A percentile compares a stretch with the other conserved stretches of the same genome.
phyloP scores from a whole-genome alignment of 805 yeast species.

The Ogataea paraovalis region DNA sequence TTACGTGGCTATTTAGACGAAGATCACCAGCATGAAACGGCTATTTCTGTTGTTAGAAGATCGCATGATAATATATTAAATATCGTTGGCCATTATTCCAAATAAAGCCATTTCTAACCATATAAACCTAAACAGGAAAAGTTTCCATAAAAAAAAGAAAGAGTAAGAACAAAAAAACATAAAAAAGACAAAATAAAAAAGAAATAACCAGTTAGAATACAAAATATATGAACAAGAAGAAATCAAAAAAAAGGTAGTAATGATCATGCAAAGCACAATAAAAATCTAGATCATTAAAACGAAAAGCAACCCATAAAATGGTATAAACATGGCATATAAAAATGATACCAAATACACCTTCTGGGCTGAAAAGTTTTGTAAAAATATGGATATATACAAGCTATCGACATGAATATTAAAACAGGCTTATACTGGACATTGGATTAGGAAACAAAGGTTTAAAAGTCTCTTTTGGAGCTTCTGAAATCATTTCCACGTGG shows the following conservation, averaged over 20 bases:
- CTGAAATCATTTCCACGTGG: neutral
- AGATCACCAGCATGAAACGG: constrained; percentile 15
- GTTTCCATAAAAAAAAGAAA: neutral
- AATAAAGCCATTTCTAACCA: neutral
- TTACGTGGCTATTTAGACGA: constrained; percentile 5
- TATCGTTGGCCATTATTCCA: constrained; percentile 4
- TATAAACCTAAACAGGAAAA: neutral
- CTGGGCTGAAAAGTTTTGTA: too few relatives aligned
- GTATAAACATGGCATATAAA: too few relatives aligned
- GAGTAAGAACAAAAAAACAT: neutral
- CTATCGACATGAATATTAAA: neutral
- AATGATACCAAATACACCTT: too few relatives aligned
- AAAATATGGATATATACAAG: neutral
- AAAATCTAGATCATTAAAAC: too few relatives aligned
- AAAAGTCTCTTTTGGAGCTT: constrained; percentile 1
- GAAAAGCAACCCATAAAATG: too few relatives aligned
- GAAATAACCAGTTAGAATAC: too few relatives aligned
- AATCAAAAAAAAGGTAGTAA: too few relatives aligned
- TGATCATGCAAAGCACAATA: too few relatives aligned
- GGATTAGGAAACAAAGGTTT: neutral
- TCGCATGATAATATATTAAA: constrained; percentile 8
- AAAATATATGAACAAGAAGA: too few relatives aligned
- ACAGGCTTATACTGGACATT: too few relatives aligned
- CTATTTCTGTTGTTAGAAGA: constrained; percentile 15
- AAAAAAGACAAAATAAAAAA: too few relatives aligned